Evolutionary conservation across 108 stramenopile genomes (phyloP).

Genomic region (Asterionellopsis glacialis): DNA sequence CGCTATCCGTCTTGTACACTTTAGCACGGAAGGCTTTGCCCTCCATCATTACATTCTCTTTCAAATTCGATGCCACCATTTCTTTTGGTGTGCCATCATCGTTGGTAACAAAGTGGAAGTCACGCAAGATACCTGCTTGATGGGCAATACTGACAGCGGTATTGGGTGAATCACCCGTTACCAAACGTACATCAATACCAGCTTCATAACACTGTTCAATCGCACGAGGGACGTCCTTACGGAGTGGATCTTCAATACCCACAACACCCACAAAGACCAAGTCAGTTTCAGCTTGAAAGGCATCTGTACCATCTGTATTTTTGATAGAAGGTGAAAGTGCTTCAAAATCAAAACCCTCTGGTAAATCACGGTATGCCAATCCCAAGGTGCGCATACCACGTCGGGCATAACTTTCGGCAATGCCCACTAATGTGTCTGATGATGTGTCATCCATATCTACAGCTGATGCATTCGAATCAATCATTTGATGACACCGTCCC

Average conservation of each 20-base stretch:
- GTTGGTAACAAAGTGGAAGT: slow-evolving; percentile 56
- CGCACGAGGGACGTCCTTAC: slow-evolving; percentile 87
- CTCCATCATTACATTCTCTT: slow-evolving; percentile 79
- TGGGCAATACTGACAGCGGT: slow-evolving; percentile 95
- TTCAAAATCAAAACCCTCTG: slow-evolving; percentile 57
- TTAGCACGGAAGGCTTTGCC: slow-evolving; percentile 62
- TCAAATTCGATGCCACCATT: slow-evolving; percentile 62
- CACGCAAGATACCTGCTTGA: slow-evolving; percentile 77
- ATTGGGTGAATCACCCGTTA: slow-evolving; percentile 93
- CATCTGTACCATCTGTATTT: slow-evolving; percentile 71
- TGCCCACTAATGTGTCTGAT: slow-evolving; percentile 21
- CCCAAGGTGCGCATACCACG: slow-evolving; percentile 82
- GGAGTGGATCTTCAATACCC: slow-evolving; percentile 97
- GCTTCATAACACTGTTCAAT: slow-evolving; percentile 81
- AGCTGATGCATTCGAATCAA: slow-evolving; percentile 21
- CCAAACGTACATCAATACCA: slow-evolving; percentile 96
- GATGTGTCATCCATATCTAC: slow-evolving; percentile 30
- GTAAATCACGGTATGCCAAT: slow-evolving; percentile 77
- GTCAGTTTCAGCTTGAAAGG: slow-evolving; percentile 59
- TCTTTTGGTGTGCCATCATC: slow-evolving; percentile 15
- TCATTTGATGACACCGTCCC: slow-evolving; percentile 39
- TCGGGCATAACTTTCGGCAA: slow-evolving; percentile 58
- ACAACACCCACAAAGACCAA: slow-evolving; percentile 78
- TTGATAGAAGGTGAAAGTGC: slow-evolving; percentile 31
- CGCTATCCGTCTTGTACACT: slow-evolving; percentile 54